These are phyloP conservation scores for Trypanosoma melophagium DNA, from an alignment of 208 protist species.

Conservation along the genomic window DNA sequence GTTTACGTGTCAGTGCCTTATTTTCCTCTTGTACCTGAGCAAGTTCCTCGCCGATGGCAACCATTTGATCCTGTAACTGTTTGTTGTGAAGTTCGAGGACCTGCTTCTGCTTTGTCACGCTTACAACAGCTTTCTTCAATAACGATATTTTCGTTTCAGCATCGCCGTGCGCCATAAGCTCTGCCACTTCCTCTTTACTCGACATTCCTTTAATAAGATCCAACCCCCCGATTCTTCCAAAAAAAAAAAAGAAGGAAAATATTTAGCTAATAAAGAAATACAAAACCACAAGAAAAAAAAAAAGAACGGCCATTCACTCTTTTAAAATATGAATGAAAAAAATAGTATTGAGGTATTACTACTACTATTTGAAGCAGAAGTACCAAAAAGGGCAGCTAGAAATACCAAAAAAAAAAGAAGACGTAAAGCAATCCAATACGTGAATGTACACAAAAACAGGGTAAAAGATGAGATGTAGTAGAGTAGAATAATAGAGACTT, in stretches of 20 bases:
- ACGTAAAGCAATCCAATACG: too few relatives aligned
- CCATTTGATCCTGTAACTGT: constrained; percentile 57
- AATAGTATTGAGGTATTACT: too few relatives aligned
- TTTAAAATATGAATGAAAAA: too few relatives aligned
- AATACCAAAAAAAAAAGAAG: too few relatives aligned
- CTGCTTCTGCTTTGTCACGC: constrained; percentile 82
- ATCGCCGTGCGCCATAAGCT: constrained; percentile 74
- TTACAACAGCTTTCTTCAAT: constrained; percentile 80
- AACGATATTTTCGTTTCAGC: constrained; percentile 78
- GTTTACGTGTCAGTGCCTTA: constrained; percentile 35
- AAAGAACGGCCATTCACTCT: not conserved
- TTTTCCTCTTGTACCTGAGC: constrained; percentile 47
- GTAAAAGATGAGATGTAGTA: too few relatives aligned
- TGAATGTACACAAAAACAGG: too few relatives aligned
- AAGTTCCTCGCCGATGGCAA: constrained; percentile 38
- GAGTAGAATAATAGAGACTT: too few relatives aligned
- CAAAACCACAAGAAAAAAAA: constrained; percentile 8
- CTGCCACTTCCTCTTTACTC: constrained; percentile 55
- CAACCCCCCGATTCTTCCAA: not conserved
- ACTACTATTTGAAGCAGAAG: too few relatives aligned
- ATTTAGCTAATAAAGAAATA: not conserved
- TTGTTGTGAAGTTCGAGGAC: constrained; percentile 55
- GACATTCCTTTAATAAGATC: constrained; percentile 30
- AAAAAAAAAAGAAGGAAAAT: constrained; percentile 23
- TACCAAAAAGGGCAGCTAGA: too few relatives aligned